These are phyloP conservation scores for Phaeophleospora eucalypticola DNA, from an alignment of 2,329 filamentous ascomycete species.

Conservation along the genomic window DNA sequence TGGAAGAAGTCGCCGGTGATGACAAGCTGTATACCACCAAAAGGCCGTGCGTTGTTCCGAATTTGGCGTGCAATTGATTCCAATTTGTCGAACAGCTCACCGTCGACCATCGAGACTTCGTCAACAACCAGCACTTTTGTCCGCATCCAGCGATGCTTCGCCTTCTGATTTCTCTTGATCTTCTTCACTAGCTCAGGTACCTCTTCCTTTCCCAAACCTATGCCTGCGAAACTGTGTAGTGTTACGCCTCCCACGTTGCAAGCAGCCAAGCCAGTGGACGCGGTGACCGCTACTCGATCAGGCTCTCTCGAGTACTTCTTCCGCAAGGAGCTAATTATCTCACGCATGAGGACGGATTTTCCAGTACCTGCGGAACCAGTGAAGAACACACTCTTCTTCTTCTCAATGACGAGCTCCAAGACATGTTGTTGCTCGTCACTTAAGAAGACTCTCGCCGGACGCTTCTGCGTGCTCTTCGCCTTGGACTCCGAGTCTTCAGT, in stretches of 20 bases:
- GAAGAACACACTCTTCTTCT: slow-evolving; percentile 89
- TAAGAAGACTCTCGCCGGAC: slow-evolving; percentile 61
- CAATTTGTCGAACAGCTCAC: slow-evolving; percentile 93
- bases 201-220: slow-evolving; percentile 89
- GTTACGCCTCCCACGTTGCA: slow-evolving; percentile 97
- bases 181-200: slow-evolving; percentile 79
- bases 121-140: slow-evolving; percentile 88
- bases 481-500: slow-evolving; percentile 48
- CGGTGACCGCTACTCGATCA: slow-evolving; percentile 86
- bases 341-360: slow-evolving; percentile 91
- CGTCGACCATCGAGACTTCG: slow-evolving; percentile 98
- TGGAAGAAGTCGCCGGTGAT: slow-evolving; percentile 99
- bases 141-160: slow-evolving; percentile 80
- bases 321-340: slow-evolving; percentile 78
- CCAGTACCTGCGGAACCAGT: slow-evolving; percentile 92
- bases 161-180: slow-evolving; percentile 82
- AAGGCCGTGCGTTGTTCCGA: slow-evolving; percentile 85
- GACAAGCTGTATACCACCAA: slow-evolving; percentile 92
- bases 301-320: slow-evolving; percentile 71
- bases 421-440: slow-evolving; percentile 85
- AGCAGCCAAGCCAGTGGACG: slow-evolving; percentile 90
- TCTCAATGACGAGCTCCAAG: slow-evolving; percentile 72
- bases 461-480: slow-evolving; percentile 41
- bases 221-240: slow-evolving; percentile 91
- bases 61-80: slow-evolving; percentile 80